Percentiles rank a stretch among this genome's conserved stretches.
Conservation (phyloP, 768 basidiomycete genomes). For the Russula emetica region DNA sequence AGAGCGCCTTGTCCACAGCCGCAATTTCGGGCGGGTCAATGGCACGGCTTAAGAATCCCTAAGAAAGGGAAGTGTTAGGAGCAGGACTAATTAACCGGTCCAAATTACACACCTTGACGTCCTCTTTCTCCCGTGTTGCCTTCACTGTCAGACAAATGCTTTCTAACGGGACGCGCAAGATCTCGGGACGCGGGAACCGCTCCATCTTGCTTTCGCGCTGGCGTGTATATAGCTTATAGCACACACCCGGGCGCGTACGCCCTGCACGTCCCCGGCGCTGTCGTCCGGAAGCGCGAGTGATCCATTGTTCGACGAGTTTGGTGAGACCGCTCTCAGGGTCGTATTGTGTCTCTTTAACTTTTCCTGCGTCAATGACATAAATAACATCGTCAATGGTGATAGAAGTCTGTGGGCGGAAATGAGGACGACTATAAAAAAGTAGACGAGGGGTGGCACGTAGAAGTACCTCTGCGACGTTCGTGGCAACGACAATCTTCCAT, state of each 20-base stretch:
- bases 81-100: neutral
- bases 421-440: neutral
- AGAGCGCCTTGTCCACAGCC: conserved; percentile 75
- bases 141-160: conserved; percentile 78
- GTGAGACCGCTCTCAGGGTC: conserved; percentile 71
- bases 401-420: conserved; percentile 53
- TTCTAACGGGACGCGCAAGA: conserved; percentile 81
- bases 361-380: conserved; percentile 81
- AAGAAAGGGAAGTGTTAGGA: conserved; percentile 4
- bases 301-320: conserved; percentile 72
- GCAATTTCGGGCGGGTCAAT: conserved; percentile 77
- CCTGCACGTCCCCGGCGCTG: conserved; percentile 91
- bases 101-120: conserved; percentile 57
- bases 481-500: conserved; percentile 85
- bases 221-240: conserved; percentile 85
- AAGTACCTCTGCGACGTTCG: conserved; percentile 84
- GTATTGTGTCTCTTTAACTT: conserved; percentile 77
- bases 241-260: conserved; percentile 73
- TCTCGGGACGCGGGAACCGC: conserved; percentile 79
- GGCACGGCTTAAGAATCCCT: conserved; percentile 66
- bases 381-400: conserved; percentile 88
- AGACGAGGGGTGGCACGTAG: neutral
- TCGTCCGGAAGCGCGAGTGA: conserved; percentile 70
- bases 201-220: conserved; percentile 65
- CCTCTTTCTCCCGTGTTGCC: conserved; percentile 67